A percentile compares a stretch with the other conserved stretches of the same genome.
These are phyloP conservation scores for Plasmodium coatneyi DNA, from an alignment of 169 alveolate species.

Conservation along the genomic window DNA sequence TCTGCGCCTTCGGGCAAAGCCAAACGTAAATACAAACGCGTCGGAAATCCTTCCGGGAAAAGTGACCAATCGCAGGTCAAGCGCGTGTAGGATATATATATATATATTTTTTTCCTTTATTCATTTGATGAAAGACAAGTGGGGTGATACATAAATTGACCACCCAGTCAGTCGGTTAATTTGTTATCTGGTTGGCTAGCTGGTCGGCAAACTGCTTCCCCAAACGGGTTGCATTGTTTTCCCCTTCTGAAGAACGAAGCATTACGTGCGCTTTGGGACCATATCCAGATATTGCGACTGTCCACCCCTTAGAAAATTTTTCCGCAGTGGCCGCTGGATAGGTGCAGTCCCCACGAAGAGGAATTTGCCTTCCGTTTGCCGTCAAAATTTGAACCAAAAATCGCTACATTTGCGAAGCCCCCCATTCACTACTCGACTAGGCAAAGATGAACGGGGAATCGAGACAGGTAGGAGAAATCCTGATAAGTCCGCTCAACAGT, in stretches of 20 bases:
- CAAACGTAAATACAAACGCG: background rate
- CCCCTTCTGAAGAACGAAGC: background rate
- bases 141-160: background rate
- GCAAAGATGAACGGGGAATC: constrained; percentile 5
- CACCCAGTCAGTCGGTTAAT: background rate
- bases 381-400: background rate
- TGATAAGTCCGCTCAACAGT: background rate
- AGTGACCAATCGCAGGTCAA: background rate
- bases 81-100: background rate
- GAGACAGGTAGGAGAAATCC: background rate
- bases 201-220: background rate
- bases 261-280: background rate
- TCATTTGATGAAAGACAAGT: background rate
- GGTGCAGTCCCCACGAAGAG: background rate
- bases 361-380: background rate
- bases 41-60: background rate
- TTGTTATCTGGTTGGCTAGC: background rate
- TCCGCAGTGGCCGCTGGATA: background rate
- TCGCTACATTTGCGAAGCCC: background rate
- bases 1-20: background rate
- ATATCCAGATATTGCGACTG: background rate
- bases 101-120: too few relatives aligned
- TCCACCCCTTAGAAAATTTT: background rate
- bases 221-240: background rate
- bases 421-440: background rate